Conservation (phyloP, 345 rosid species). For the Ceriops tagal region DNA sequence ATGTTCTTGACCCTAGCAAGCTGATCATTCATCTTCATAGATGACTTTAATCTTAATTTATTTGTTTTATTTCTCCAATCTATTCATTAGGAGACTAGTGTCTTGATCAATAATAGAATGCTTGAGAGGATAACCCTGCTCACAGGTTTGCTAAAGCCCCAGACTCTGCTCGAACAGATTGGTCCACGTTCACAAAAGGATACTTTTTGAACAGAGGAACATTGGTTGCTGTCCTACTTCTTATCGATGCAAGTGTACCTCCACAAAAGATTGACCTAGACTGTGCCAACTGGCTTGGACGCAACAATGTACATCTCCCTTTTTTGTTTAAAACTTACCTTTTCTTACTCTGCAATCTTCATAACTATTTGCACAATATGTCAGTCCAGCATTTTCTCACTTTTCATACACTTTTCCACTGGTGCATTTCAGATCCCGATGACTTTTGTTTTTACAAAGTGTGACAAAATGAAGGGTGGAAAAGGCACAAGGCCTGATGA, state of each 20-base stretch:
- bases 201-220: conserved; percentile 80
- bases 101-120: background rate
- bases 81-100: background rate
- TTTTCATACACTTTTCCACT: background rate
- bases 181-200: conserved; percentile 91
- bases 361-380: background rate
- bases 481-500: conserved; percentile 82
- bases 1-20: too few species aligned
- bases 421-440: conserved; percentile 58
- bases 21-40: too few species aligned
- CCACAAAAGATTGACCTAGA: conserved; percentile 91
- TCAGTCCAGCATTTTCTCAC: background rate
- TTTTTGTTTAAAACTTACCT: background rate
- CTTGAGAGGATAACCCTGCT: background rate
- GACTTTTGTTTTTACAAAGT: conserved; percentile 86
- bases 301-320: conserved; percentile 56
- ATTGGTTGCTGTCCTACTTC: conserved; percentile 73
- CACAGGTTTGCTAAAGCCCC: conserved; percentile 82
- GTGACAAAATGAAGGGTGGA: conserved; percentile 71
- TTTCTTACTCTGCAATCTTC: background rate
- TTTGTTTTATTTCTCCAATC: background rate
- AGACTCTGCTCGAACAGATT: conserved; percentile 74
- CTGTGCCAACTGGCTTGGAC: conserved; percentile 95
- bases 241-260: conserved; percentile 85
- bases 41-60: too few species aligned